Percentiles rank a stretch among this genome's conserved stretches.
Conservation (phyloP, 345 rosid species). For the Eucalyptus decipiens region DNA sequence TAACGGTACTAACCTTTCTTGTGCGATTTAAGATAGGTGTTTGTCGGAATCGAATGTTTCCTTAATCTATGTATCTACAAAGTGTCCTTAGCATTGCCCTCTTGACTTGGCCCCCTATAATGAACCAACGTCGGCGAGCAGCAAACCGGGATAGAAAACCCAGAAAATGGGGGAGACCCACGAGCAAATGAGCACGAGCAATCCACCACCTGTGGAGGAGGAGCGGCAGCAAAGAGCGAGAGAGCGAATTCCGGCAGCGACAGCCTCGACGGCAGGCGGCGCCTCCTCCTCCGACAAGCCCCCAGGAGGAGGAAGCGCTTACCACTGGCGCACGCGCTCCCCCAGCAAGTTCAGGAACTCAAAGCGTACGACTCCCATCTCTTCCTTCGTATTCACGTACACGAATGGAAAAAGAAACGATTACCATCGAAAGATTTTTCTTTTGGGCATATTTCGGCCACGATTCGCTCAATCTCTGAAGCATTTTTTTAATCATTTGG, state of each 20-base stretch:
- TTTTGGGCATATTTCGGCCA: not conserved
- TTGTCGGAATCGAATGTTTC: no score
- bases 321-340: constrained; percentile 83
- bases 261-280: constrained; percentile 68
- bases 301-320: constrained; percentile 60
- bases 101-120: no score
- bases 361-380: constrained; percentile 45
- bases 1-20: no score
- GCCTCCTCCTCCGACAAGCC: constrained; percentile 36
- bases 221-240: constrained; percentile 41
- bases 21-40: no score
- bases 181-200: constrained; percentile 3
- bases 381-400: not conserved
- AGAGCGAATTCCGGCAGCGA: constrained; percentile 93
- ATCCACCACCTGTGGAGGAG: constrained; percentile 2
- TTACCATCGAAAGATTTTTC: not conserved
- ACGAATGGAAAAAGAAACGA: not conserved
- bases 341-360: constrained; percentile 96
- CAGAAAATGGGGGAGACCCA: constrained; percentile 2
- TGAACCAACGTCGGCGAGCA: no score
- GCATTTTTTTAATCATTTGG: not conserved
- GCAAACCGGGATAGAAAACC: constrained; percentile 24
- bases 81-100: no score
- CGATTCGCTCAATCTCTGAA: not conserved
- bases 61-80: no score